Percentiles rank a stretch among this genome's conserved stretches.
phyloP scores from a whole-genome alignment of 2,329 filamentous ascomycete species.

The Diplodia corticola region DNA sequence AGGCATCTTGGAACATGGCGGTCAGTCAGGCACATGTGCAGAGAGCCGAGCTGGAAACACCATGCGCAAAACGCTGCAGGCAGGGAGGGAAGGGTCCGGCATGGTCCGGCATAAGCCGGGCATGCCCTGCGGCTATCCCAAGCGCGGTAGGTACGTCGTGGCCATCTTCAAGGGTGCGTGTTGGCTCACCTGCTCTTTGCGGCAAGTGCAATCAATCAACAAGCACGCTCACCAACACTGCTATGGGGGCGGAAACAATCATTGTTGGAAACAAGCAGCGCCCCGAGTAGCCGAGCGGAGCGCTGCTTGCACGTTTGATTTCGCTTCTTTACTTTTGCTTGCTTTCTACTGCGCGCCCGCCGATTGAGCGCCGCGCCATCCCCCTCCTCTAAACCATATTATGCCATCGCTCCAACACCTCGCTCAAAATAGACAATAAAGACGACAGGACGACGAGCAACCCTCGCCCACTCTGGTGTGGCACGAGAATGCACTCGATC shows the following conservation, averaged over 20 bases:
- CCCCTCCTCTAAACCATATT: not conserved
- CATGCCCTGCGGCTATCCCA: not conserved
- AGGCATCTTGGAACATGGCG: not conserved
- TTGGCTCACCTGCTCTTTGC: not conserved
- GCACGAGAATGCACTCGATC: conserved; percentile 5
- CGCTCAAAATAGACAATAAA: conserved; percentile 7
- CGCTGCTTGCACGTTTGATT: not conserved
- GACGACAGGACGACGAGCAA: not conserved
- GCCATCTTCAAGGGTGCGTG: not conserved
- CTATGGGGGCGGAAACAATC: not conserved
- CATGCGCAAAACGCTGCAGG: not conserved
- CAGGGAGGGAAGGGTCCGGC: not conserved
- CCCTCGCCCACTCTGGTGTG: conserved; percentile 3
- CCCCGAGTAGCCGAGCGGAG: not conserved
- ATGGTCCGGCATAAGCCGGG: not conserved
- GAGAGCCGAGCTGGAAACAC: not conserved
- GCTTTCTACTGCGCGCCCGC: not conserved
- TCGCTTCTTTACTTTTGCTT: conserved; percentile 10
- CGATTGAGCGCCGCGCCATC: not conserved
- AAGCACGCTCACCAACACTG: not conserved
- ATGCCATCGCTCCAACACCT: not conserved
- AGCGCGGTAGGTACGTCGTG: not conserved
- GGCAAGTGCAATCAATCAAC: not conserved
- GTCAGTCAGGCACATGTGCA: not conserved
- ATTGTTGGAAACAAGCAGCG: not conserved